Base-by-base conservation (phyloP, 2,329 filamentous ascomycete species). In the Westerdykella aurantiaca region DNA sequence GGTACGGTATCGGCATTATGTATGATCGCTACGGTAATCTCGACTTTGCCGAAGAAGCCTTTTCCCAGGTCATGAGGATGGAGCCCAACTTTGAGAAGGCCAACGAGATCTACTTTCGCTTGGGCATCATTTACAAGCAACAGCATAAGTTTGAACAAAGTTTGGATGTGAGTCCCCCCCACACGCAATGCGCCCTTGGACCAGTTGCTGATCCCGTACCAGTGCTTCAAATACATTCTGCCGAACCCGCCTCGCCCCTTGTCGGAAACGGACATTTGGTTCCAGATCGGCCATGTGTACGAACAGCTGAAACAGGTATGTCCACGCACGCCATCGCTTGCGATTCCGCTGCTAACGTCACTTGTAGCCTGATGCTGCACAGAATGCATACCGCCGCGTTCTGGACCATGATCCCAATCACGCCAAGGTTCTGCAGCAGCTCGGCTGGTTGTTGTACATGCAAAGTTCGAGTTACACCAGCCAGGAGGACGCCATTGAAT, bases 91-190 rank as follows among this genome's bases (percentile, higher is more conserved):
- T 97, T 56, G 93, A 98, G 63, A 98, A 98, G 77, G 90, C 91
- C 45, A 97, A 97, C 61, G 93, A 98, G 67, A 97, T 98, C 42
- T 98, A 97, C 69, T 98, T 98, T 71, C 82, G 93, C 22, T 79
- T 98, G 7, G 93, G 93, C n/a, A 98, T 98, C 72, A 97, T 98
- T 53, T 97, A 97, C 75, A 98, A 98, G 68, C 91, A 97, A 61
- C 93, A 97, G 65, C 85, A 90, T 49, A 97, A 97, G 67, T 98
- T 90, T 66, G 76, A 77, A 41, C 85, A 94, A 63, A 96, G 90
- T 75, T 75, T 97, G 37, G 93, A 97, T 71, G 90, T 95, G 74
- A 59, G 59, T 49, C 22, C 40, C 33, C n/a, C 18, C 9, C 18
- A 11, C 12, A 6, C 18, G 2, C 38, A 6, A 16, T 12, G 34